phyloP scores from a whole-genome alignment of 176 grass and related monocot genomes.

The Oryza rufipogon region DNA sequence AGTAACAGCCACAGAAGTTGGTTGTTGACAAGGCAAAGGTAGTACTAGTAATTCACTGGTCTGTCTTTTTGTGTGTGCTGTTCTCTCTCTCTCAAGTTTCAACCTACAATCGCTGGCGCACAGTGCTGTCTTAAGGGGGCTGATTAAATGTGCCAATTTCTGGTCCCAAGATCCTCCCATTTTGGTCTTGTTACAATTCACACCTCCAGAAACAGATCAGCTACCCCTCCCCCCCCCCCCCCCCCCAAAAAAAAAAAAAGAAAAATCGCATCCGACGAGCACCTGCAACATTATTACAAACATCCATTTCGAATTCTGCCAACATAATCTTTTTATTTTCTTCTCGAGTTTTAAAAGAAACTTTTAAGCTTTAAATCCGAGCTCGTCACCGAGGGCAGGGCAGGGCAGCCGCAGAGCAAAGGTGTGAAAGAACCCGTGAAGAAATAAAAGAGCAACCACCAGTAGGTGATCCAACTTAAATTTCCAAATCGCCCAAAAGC shows the following conservation, averaged over 20 bases:
- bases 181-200: not conserved
- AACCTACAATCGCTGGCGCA: not conserved
- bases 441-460: not conserved
- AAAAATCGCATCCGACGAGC: not conserved
- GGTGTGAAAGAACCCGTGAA: not conserved
- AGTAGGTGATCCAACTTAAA: not conserved
- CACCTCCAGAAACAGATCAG: not conserved
- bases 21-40: not conserved
- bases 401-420: not conserved
- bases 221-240: not conserved
- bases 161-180: not conserved
- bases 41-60: not conserved
- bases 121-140: not conserved
- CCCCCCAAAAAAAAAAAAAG: not conserved
- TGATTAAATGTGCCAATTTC: not conserved
- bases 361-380: not conserved
- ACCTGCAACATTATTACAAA: not conserved
- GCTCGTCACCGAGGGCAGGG: too few relatives aligned
- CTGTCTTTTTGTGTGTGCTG: not conserved
- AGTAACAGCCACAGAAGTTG: not conserved
- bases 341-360: not conserved
- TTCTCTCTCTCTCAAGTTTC: not conserved
- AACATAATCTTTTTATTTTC: not conserved
- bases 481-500: not conserved
- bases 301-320: not conserved